Evolutionary conservation across 1,284 basidiomycete species (phyloP).

Genomic region (Apiotrichum domesticum): DNA sequence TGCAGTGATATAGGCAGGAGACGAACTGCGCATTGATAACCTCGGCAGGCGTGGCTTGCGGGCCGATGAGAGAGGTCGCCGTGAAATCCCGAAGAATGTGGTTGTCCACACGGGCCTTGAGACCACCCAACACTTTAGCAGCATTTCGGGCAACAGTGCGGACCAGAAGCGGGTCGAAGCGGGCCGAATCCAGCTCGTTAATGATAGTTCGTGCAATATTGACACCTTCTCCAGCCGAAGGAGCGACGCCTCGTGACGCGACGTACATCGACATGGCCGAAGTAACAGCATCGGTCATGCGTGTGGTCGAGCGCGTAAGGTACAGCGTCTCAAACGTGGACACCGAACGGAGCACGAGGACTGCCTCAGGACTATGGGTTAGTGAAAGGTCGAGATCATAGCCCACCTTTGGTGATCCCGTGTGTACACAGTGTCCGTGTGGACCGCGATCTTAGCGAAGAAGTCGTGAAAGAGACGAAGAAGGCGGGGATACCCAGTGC

Average conservation of each 20-base stretch:
- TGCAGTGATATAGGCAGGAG: constrained; percentile 71
- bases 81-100: constrained; percentile 71
- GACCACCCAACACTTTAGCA: constrained; percentile 59
- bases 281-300: constrained; percentile 70
- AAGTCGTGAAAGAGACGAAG: constrained; percentile 90
- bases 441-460: constrained; percentile 86
- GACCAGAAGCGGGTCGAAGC: constrained; percentile 84
- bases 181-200: constrained; percentile 87
- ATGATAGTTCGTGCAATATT: constrained; percentile 67
- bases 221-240: constrained; percentile 67
- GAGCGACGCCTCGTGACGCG: constrained; percentile 62
- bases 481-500: constrained; percentile 74
- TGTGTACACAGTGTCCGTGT: constrained; percentile 87
- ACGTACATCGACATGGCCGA: constrained; percentile 56
- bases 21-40: constrained; percentile 67
- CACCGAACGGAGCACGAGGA: constrained; percentile 75
- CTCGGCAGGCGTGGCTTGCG: constrained; percentile 70
- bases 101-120: constrained; percentile 58
- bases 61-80: constrained; percentile 67
- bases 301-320: constrained; percentile 70
- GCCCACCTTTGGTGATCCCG: constrained; percentile 71
- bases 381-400: background rate
- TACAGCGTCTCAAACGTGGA: constrained; percentile 76
- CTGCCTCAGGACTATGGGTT: constrained; percentile 69
- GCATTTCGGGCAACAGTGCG: constrained; percentile 69